Base-by-base conservation (phyloP, 176 grass and related monocot species). In the Musa troglodytarum region DNA sequence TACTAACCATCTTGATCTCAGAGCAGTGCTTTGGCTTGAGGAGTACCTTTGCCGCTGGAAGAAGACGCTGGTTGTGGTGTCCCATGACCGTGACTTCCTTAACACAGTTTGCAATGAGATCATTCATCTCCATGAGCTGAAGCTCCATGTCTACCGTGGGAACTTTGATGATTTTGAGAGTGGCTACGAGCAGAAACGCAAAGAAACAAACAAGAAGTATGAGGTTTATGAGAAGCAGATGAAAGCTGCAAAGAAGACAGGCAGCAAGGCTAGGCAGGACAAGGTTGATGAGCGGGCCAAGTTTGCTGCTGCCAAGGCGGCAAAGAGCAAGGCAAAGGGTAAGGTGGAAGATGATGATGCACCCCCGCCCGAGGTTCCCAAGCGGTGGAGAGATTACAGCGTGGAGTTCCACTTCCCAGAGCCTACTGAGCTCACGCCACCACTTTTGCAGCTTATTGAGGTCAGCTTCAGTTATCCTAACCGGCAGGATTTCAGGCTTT, bases 31-130 rank as follows among this genome's bases (percentile, higher is more conserved):
- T 10, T 98, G 94, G 94, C 55, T 98, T 10, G 90, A 98, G 80
- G 90, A 98, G 43, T 98, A 98, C 75, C 77, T 98, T 69, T 93
- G 90, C 74, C 90, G 93, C 62, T 98, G 88, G 94, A 98, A 98
- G 75, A 98, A 98, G 83, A 98, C 94, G 0, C 25, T 98, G 12
- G 87, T 98, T 9, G 88, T 98, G 1, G 94, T 98, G 11, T 98
- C 94, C 50, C 90, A 98, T 70, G 94, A 98, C 50, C 80, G 94
- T 0, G 94, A 98, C 54, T 93, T 93, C 82, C 75, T 98, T 72
- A 98, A 98, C 67, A 89, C 94, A 19, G 94, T 98, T 29, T 98
- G 94, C 64, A 91, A 83, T 43, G 94, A 98, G 51, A 89, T 98
- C 72, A 89, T 98, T 77, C 94, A 93, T 64, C 76, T 98, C 76